phyloP scores from a whole-genome alignment of 306 rosid genomes.

The Echinosophora koreensis region DNA sequence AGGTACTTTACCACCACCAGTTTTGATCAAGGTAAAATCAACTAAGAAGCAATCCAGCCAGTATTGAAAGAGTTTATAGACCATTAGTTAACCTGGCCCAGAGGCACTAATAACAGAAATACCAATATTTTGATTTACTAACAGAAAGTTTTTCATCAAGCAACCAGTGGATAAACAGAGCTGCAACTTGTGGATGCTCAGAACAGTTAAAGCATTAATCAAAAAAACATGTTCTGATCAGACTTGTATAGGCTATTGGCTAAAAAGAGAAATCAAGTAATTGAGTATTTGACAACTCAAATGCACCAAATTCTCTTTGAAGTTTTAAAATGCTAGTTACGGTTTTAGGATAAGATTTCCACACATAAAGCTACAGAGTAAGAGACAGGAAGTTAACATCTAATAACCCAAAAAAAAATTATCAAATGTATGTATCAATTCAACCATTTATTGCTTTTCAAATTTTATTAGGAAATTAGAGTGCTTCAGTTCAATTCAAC shows the following conservation, averaged over 20 bases:
- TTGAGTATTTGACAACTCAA: slow-evolving; percentile 22
- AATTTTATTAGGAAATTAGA: neutral
- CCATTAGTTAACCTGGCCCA: neutral
- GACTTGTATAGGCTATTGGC: neutral
- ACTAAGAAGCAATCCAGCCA: neutral
- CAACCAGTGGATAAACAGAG: neutral
- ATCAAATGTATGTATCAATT: neutral
- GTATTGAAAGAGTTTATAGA: neutral
- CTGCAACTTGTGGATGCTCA: neutral
- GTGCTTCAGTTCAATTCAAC: neutral
- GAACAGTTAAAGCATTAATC: neutral
- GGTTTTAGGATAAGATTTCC: neutral
- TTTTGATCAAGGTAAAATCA: slow-evolving; percentile 28
- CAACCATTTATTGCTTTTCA: neutral
- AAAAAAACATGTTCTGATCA: neutral
- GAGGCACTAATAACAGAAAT: neutral
- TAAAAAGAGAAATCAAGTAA: neutral
- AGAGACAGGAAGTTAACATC: slow-evolving; percentile 11
- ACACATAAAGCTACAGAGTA: neutral
- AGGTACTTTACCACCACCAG: neutral
- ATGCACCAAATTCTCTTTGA: neutral
- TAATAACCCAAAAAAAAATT: neutral
- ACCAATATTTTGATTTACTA: neutral
- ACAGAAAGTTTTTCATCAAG: slow-evolving; percentile 13
- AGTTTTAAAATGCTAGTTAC: neutral